Conservation (phyloP, 306 rosid genomes). For the Senna siamea region DNA sequence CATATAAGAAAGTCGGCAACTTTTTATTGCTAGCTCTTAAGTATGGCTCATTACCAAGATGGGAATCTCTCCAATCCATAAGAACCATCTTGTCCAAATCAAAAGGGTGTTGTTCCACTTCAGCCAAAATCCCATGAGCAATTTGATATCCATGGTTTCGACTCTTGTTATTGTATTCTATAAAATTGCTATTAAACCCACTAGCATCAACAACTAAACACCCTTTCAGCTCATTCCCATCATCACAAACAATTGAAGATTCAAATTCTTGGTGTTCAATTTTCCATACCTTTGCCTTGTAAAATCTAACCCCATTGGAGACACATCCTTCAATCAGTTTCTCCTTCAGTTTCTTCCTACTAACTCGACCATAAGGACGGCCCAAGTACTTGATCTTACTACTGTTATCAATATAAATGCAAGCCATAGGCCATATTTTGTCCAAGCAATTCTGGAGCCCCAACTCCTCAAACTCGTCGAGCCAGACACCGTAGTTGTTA, state of each 20-base stretch:
- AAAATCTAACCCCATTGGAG: slow-evolving; percentile 66
- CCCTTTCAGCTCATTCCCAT: slow-evolving; percentile 61
- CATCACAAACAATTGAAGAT: slow-evolving; percentile 62
- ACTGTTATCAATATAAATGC: slow-evolving; percentile 54
- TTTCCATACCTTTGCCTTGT: slow-evolving; percentile 69
- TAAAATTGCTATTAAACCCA: slow-evolving; percentile 65
- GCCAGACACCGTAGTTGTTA: slow-evolving; percentile 91
- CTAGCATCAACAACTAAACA: slow-evolving; percentile 83
- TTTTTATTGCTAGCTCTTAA: slow-evolving; percentile 57
- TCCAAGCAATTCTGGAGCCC: slow-evolving; percentile 72
- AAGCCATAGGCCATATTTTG: slow-evolving; percentile 76
- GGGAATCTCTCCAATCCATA: slow-evolving; percentile 73
- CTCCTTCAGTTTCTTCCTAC: slow-evolving; percentile 61
- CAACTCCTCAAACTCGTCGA: slow-evolving; percentile 70
- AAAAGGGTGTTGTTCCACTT: slow-evolving; percentile 80
- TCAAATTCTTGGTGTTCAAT: slow-evolving; percentile 62
- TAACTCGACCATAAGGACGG: slow-evolving; percentile 71
- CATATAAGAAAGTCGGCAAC: slow-evolving; percentile 81
- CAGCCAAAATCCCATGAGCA: slow-evolving; percentile 85
- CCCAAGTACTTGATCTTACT: slow-evolving; percentile 60
- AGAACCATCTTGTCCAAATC: slow-evolving; percentile 77
- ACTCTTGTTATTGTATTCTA: slow-evolving; percentile 47
- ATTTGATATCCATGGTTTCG: slow-evolving; percentile 75
- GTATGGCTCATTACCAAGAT: slow-evolving; percentile 72
- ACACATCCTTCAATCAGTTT: slow-evolving; percentile 59